Evolutionary conservation across 2,329 filamentous ascomycete species (phyloP).

Genomic region (Rhinocladiella similis): DNA sequence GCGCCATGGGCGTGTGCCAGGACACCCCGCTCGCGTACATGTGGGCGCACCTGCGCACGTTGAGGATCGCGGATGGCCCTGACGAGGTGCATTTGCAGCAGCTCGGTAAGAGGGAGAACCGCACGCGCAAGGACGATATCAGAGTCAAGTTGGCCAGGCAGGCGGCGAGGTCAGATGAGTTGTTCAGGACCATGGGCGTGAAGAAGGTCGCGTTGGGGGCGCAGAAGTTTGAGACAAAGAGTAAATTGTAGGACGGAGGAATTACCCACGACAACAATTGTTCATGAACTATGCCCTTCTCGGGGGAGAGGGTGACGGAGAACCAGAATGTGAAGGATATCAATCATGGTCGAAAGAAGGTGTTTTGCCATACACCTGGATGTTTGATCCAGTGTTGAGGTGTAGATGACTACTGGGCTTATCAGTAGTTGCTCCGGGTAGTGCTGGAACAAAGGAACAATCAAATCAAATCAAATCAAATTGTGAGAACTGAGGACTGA

Average conservation of each 20-base stretch:
- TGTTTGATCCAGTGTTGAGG: too few relatives aligned
- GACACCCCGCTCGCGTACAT: slow-evolving; percentile 81
- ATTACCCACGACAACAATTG: too few relatives aligned
- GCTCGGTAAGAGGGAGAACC: slow-evolving; percentile 58
- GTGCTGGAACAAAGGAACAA: too few relatives aligned
- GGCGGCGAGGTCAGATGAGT: slow-evolving; percentile 12
- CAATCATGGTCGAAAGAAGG: neutral
- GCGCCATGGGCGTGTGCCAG: slow-evolving; percentile 86
- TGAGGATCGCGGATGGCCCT: slow-evolving; percentile 86
- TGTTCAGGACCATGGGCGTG: slow-evolving; percentile 19
- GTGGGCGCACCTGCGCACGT: slow-evolving; percentile 77
- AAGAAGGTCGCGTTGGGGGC: slow-evolving; percentile 16
- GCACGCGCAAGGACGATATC: slow-evolving; percentile 18
- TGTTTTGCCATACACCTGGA: too few relatives aligned
- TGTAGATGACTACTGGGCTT: too few relatives aligned
- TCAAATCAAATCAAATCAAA: neutral
- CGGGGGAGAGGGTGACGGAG: too few relatives aligned
- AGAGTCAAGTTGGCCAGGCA: slow-evolving; percentile 14
- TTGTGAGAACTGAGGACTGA: neutral
- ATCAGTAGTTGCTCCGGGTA: too few relatives aligned
- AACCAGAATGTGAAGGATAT: too few relatives aligned
- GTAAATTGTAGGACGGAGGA: slow-evolving; percentile 8
- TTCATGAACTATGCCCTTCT: too few relatives aligned
- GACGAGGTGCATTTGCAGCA: slow-evolving; percentile 84
- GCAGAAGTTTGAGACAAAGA: slow-evolving; percentile 20